These are phyloP conservation scores for Serendipita sp. DNA, from an alignment of 768 basidiomycete species.

Conservation along the genomic window DNA sequence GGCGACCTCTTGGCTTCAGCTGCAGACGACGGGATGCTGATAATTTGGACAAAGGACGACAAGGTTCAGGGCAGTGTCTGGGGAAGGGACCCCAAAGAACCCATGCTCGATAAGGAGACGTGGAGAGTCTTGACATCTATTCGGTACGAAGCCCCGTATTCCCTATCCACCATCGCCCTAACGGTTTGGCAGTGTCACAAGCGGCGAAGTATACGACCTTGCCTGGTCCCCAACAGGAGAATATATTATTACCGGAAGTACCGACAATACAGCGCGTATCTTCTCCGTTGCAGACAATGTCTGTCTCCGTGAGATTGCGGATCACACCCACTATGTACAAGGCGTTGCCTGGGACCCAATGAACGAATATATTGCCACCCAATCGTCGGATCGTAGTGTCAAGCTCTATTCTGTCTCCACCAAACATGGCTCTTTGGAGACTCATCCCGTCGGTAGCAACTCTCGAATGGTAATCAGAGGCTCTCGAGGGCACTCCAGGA, in stretches of 20 bases:
- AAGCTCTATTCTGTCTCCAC: slow-evolving; percentile 77
- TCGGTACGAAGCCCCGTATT: slow-evolving; percentile 31
- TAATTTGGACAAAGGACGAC: slow-evolving; percentile 80
- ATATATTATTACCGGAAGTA: slow-evolving; percentile 89
- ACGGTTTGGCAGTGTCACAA: slow-evolving; percentile 40
- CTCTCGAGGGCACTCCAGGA: slow-evolving; percentile 15
- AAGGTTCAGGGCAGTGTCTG: slow-evolving; percentile 55
- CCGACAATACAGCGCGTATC: slow-evolving; percentile 84
- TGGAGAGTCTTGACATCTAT: slow-evolving; percentile 85
- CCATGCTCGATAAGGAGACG: slow-evolving; percentile 84
- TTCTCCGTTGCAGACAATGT: slow-evolving; percentile 64
- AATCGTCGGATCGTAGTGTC: slow-evolving; percentile 91
- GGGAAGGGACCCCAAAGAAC: slow-evolving; percentile 63
- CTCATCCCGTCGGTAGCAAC: slow-evolving; percentile 83
- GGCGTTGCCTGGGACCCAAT: slow-evolving; percentile 98
- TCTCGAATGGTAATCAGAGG: slow-evolving; percentile 57
- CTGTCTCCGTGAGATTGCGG: slow-evolving; percentile 77
- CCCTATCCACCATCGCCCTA: slow-evolving; percentile 4
- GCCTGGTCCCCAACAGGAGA: slow-evolving; percentile 95
- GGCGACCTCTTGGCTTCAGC: slow-evolving; percentile 90
- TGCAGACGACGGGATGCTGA: slow-evolving; percentile 96
- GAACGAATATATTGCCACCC: slow-evolving; percentile 94
- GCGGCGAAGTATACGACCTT: slow-evolving; percentile 93
- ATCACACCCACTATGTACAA: slow-evolving; percentile 94
- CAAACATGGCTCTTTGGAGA: slow-evolving; percentile 69